Conservation (phyloP, 2,329 filamentous ascomycete genomes). For the Zalaria sp. region DNA sequence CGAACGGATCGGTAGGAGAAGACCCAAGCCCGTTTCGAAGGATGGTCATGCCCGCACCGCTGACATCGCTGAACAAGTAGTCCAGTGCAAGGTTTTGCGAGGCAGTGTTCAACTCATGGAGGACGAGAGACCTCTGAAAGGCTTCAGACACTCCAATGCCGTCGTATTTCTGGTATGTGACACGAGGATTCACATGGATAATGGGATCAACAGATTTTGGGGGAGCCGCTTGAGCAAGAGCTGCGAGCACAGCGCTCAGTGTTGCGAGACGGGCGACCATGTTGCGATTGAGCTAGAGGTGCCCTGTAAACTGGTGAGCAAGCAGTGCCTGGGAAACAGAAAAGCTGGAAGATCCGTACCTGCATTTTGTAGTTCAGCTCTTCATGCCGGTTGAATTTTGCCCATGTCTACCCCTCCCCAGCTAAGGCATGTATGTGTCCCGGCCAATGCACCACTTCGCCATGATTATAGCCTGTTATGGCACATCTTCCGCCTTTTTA, state of each 20-base stretch:
- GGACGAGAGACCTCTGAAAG: slow-evolving; percentile 19
- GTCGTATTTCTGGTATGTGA: slow-evolving; percentile 24
- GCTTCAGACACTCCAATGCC: slow-evolving; percentile 37
- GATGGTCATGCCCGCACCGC: slow-evolving; percentile 36
- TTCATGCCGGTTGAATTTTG: neutral
- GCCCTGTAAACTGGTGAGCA: neutral
- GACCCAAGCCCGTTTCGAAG: slow-evolving; percentile 36
- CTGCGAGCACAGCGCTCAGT: slow-evolving; percentile 1
- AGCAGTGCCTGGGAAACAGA: neutral
- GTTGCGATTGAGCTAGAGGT: neutral
- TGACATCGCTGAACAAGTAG: slow-evolving; percentile 28
- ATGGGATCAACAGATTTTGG: neutral
- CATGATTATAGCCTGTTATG: too few relatives aligned
- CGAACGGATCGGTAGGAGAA: slow-evolving; percentile 9
- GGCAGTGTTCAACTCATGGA: slow-evolving; percentile 14
- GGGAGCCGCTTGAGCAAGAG: slow-evolving; percentile 1
- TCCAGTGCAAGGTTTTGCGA: slow-evolving; percentile 29
- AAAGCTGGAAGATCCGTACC: neutral
- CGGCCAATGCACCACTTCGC: neutral
- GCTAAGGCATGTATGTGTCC: neutral
- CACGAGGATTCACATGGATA: slow-evolving; percentile 5
- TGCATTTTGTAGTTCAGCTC: neutral
- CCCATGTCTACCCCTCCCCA: neutral
- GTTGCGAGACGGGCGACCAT: neutral
- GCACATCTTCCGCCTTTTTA: too few relatives aligned